Base-by-base conservation (phyloP, 2,329 filamentous ascomycete species). In the Scedosporium boydii region DNA sequence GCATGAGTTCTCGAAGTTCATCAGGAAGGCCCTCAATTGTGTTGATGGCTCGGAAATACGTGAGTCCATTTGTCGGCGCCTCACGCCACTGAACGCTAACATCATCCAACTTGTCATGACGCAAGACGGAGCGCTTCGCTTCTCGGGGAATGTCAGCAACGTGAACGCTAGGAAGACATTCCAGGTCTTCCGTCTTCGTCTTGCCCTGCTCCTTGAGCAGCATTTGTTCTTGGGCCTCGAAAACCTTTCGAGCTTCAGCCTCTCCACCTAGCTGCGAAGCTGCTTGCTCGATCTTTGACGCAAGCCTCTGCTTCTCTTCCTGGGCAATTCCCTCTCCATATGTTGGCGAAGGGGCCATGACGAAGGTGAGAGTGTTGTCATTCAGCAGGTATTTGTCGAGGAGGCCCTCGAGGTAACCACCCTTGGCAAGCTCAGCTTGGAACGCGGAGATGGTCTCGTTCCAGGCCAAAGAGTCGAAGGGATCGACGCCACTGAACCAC, bases 401-500 rank as follows among this genome's bases (percentile, higher is more conserved):
- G 60, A 99, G 76, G 1, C 85, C 80, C 71, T 98, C 93, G 3
- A 99, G 80, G 69, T 98, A 98, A 41, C 85, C 84, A 2, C 87
- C 89, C 70, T 90, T 79, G 1, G 86, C 86, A 67, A 93, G 87
- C 69, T 87, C 85, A 1, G 82, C 76, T 75, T 96, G 89, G 76
- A 99, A 99, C 5, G 87, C 86, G 27, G 87, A 79, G 3, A 98
- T 87, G 0, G 91, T 91, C 53, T 95, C 89, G 68, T 96, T 95
- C 91, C 93, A 98, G 2, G 91, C 89, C 42, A 99, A 79, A 12
- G 91, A 87, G 67, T 96, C 87, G 74, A 98, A 96, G 0, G 95
- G 93, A 72, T 98, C 91, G 3, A 92, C 87, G 4, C 93, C 95
- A 63, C 95, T 96, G 75, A 99, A 98, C 95, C 95, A 99, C 64